Base-by-base conservation (phyloP, 1,139 yeast genomes). In the Taphrina flavorubra region DNA sequence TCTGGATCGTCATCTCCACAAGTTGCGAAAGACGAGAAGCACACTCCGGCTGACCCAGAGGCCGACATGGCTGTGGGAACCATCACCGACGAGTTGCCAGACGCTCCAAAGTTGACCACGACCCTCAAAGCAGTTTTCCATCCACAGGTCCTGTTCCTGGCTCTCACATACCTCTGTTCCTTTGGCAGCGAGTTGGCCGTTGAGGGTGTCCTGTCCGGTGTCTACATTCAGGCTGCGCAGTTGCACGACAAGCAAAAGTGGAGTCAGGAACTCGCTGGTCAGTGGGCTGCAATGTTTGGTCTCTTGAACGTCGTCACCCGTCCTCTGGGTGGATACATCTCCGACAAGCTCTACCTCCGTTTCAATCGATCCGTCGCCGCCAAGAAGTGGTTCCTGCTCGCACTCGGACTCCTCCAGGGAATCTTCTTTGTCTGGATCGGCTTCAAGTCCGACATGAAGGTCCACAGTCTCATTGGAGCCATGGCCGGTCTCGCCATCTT, bases 201-300 rank as follows among this genome's bases (percentile, higher is more conserved):
- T 47, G 80, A 78, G 69, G 72, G 78, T n/a, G 73, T 76, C n/a
- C 71, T 78, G 14, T 73, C 78, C 6, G 74, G 73, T 4, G 64
- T 78, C 3, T 78, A 77, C 60, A 68, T 70, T 10, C 69, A 73
- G 6, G 70, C 71, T 31, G 70, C 74, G 36, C 71, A 65, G 47
- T 20, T 61, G 42, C 56, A 68, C 49, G 70, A 72, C 25, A 72
- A 73, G 13, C 20, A 65, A 2, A 18, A 13, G 13, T 78, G 78
- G 77, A 49, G 74, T 1, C 73, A 74, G 51, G 72, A 74, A 40
- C 70, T 73, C 47, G 76, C 79, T 1, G 80, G 79, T 16, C 71
- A 75, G 42, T 78, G 80, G 80, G 79, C 78, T 11, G 75, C 79
- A 3, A 78, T 78, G 80, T 70, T 78, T 69, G 80, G 80, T 7